A percentile compares a stretch with the other conserved stretches of the same genome.
Conservation (phyloP, 192 early-diverging fungal species). For the Gigaspora rosea region DNA sequence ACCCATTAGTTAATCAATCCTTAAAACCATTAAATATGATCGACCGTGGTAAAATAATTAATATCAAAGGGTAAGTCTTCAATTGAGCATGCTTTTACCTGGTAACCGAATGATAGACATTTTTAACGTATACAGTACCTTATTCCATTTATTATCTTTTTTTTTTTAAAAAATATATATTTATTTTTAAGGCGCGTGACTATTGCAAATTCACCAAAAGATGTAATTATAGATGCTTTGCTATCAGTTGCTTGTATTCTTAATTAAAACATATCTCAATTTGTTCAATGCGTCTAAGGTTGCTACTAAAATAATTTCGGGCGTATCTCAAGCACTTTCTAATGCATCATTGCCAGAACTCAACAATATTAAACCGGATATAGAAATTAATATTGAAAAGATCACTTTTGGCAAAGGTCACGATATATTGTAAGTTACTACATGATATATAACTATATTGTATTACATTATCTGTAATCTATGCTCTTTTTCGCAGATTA, state of each 20-base stretch:
- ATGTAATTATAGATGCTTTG: too few species aligned
- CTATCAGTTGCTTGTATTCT: too few species aligned
- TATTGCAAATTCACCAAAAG: too few species aligned
- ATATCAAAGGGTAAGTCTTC: conserved; percentile 18
- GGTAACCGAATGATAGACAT: too few species aligned
- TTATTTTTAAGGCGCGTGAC: too few species aligned
- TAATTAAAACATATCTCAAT: too few species aligned
- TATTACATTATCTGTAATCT: neutral
- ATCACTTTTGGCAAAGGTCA: neutral
- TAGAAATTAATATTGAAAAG: conserved; percentile 27
- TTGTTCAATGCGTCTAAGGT: neutral
- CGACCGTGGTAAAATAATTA: conserved; percentile 7
- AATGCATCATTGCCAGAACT: conserved; percentile 9
- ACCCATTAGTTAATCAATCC: conserved; percentile 27
- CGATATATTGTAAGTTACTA: conserved; percentile 17
- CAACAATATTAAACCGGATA: conserved; percentile 8
- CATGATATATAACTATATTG: neutral
- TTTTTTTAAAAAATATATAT: too few species aligned
- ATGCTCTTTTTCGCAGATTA: conserved; percentile 3
- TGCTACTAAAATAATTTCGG: conserved; percentile 8
- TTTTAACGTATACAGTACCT: too few species aligned
- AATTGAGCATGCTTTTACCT: neutral
- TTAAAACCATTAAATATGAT: conserved; percentile 25
- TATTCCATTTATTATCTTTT: too few species aligned
- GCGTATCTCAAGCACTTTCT: neutral